Percentiles rank a stretch among this genome's conserved stretches.
These are phyloP conservation scores for Thelephora terrestris DNA, from an alignment of 1,284 basidiomycete genomes.

Conservation along the genomic window DNA sequence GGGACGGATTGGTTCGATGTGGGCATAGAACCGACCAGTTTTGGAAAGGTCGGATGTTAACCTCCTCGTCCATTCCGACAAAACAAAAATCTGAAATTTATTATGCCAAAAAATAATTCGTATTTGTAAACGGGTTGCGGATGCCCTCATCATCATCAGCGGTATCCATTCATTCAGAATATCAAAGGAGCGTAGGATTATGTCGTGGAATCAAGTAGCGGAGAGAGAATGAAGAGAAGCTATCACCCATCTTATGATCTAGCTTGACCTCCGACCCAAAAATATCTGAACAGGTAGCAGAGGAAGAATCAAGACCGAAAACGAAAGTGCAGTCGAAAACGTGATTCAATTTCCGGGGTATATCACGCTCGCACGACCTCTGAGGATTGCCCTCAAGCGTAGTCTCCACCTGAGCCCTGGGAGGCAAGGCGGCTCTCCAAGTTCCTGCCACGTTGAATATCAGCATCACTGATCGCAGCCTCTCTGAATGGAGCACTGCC, in stretches of 20 bases:
- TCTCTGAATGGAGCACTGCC: constrained; percentile 11
- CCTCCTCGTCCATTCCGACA: too few species aligned
- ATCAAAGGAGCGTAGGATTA: constrained; percentile 14
- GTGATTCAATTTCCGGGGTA: constrained; percentile 3
- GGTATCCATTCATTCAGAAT: not conserved
- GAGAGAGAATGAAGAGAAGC: too few species aligned
- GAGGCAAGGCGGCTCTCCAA: constrained; percentile 85
- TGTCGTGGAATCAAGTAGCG: too few species aligned
- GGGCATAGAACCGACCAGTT: too few species aligned
- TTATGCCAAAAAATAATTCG: too few species aligned
- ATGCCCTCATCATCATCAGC: not conserved
- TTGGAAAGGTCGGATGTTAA: too few species aligned
- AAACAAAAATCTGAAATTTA: too few species aligned
- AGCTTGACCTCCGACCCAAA: constrained; percentile 1
- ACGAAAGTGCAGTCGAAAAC: too few species aligned
- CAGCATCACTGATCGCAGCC: not conserved
- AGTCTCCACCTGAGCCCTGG: constrained; percentile 36
- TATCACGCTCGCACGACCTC: constrained; percentile 11
- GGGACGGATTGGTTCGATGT: too few species aligned
- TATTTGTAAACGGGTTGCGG: not conserved
- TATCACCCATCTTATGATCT: too few species aligned
- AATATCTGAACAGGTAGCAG: too few species aligned
- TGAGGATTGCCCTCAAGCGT: not conserved
- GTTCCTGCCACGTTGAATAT: constrained; percentile 41
- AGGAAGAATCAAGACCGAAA: too few species aligned